A percentile compares a stretch with the other conserved stretches of the same genome.
Conservation (phyloP, 805 yeast species). For the Wickerhamiella occidentalis region DNA sequence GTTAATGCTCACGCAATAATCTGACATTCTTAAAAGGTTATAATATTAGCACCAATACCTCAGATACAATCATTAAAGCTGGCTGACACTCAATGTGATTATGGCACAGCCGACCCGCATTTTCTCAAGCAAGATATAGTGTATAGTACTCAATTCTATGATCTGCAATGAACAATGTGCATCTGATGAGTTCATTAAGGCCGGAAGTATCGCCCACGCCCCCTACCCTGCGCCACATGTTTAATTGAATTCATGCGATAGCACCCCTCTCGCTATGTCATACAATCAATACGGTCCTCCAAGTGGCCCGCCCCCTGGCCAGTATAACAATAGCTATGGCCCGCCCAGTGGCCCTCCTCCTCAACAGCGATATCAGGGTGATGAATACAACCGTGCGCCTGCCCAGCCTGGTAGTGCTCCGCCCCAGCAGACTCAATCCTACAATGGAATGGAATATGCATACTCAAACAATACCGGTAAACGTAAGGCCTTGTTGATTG, state of each 20-base stretch:
- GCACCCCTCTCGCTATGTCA: conserved; percentile 2
- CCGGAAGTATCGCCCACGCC: too few species aligned
- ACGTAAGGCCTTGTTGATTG: conserved; percentile 63
- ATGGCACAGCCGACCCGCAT: too few species aligned
- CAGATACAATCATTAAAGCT: too few species aligned
- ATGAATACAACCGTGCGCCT: conserved; percentile 2
- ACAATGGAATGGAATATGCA: conserved; percentile 34
- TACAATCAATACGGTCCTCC: conserved; percentile 15
- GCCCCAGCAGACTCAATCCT: conserved; percentile 27
- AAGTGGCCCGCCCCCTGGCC: conserved; percentile 15
- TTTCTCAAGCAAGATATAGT: too few species aligned
- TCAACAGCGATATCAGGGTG: not conserved
- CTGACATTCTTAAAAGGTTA: too few species aligned
- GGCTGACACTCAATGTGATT: too few species aligned
- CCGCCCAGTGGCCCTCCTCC: conserved; percentile 9
- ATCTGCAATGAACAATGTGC: too few species aligned
- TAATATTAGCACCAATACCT: too few species aligned
- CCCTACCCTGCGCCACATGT: not conserved
- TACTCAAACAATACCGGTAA: conserved; percentile 62
- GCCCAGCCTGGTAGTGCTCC: conserved; percentile 20
- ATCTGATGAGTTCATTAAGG: too few species aligned
- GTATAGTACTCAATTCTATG: too few species aligned
- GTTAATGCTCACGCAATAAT: too few species aligned
- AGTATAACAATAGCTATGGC: not conserved
- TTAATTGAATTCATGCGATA: not conserved